Base-by-base conservation (phyloP, 1,284 basidiomycete genomes). In the Cryptococcus sp. region DNA sequence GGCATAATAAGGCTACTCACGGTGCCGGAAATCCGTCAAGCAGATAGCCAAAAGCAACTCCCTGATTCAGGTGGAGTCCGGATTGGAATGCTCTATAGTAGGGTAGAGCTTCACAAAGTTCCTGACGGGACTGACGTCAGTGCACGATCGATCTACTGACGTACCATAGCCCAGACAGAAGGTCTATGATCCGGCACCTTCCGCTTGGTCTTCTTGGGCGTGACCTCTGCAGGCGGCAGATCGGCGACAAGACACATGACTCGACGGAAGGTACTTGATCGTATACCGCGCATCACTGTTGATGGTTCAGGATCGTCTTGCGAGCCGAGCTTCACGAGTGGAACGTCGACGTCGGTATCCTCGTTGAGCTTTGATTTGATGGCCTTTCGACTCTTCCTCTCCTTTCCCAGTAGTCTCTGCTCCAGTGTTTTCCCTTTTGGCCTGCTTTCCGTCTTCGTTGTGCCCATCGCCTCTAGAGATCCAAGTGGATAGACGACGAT, bases 1-100 rank as follows among this genome's bases (percentile, higher is more conserved):
- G 39, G 23, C 11, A n/a, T n/a, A 13, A 47, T 10, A 31, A 16
- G 23, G 14, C 36, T 13, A 56, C 67, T 55, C 31, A 69, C 69
- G 70, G 69, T 3, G 71, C 61, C 2, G 62, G 63, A 28, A 61
- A 72, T 1, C 64, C 70, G 39, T 73, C 71, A 0, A 73, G 55
- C 7, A 73, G 61, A 45, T 73, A 73, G 2, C 70, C 70, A 54
- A 60, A 71, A 2, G 67, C 62, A 2, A 71, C 57, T 10, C 59
- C 53, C 3, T 50, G 47, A 45, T 51, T 52, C 67, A 68, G 67
- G 55, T 73, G 71, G 52, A 73, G 59, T 0, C 71, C 70, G 13
- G 69, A 61, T 52, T 73, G 71, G 52, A 66, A 73, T 2, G 70
- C 62, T 25, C 71, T 63, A 53, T 73, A 73, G 55, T 73, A 73